Evolutionary conservation across 169 alveolate genomes (phyloP).

Genomic region (Plasmodium billcollinsi): DNA sequence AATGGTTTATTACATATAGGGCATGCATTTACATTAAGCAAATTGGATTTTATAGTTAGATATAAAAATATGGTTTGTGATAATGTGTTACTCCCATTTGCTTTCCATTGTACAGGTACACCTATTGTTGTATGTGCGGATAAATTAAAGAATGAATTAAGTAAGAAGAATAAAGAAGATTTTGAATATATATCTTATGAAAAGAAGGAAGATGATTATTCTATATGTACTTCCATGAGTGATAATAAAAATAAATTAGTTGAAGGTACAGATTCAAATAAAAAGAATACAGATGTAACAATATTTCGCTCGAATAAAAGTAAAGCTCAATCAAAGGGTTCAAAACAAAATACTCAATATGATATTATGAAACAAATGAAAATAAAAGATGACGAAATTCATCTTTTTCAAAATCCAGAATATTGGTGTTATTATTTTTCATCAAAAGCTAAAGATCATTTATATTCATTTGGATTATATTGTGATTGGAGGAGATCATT

Average conservation of each 20-base stretch:
- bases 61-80: constrained; percentile 96
- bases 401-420: constrained; percentile 95
- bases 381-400: constrained; percentile 95
- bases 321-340: constrained; percentile 90
- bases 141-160: constrained; percentile 91
- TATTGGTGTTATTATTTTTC: constrained; percentile 99
- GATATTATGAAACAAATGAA: constrained; percentile 95
- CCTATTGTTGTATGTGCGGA: constrained; percentile 98
- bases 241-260: neutral
- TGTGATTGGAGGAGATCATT: constrained; percentile 99
- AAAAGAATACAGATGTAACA: constrained; percentile 74
- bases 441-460: constrained; percentile 94
- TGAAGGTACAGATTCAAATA: neutral
- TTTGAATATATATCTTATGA: neutral
- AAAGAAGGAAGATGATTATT: neutral
- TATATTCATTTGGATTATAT: constrained; percentile 86
- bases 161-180: neutral
- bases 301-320: constrained; percentile 88
- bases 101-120: constrained; percentile 99
- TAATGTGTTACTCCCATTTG: constrained; percentile 97
- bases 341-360: constrained; percentile 89
- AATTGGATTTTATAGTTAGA: constrained; percentile 97
- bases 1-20: constrained; percentile 99
- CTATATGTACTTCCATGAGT: neutral
- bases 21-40: constrained; percentile 97